Percentiles rank a stretch among this genome's conserved stretches.
These are phyloP conservation scores for Pleodorina starrii DNA, from an alignment of 139 green algal genomes.

Conservation along the genomic window DNA sequence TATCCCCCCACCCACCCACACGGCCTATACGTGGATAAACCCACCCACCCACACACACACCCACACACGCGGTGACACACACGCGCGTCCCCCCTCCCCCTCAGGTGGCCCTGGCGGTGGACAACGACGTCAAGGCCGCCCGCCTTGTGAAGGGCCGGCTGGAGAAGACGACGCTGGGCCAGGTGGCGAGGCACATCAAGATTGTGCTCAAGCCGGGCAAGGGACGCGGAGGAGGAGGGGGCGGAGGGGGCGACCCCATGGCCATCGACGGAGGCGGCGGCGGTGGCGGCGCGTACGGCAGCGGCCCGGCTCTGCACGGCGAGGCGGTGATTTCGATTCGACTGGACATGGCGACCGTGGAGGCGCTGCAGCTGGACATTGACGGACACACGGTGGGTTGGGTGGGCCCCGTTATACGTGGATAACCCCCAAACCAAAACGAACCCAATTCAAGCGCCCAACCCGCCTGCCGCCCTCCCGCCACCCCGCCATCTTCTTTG, in stretches of 20 bases:
- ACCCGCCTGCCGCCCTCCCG: too few relatives aligned
- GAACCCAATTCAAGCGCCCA: too few relatives aligned
- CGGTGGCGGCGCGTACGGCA: constrained; percentile 25
- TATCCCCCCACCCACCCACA: too few relatives aligned
- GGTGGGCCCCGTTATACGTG: too few relatives aligned
- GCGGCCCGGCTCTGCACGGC: constrained; percentile 30
- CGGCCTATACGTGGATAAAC: too few relatives aligned
- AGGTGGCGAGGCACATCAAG: constrained; percentile 80
- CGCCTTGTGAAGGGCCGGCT: constrained; percentile 94
- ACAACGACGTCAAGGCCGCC: constrained; percentile 82
- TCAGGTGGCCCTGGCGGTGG: constrained; percentile 77
- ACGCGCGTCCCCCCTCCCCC: too few relatives aligned
- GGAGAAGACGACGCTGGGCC: constrained; percentile 90
- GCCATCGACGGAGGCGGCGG: neutral
- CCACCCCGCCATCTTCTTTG: too few relatives aligned
- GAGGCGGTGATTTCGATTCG: constrained; percentile 68
- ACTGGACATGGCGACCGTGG: constrained; percentile 79
- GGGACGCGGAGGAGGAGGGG: too few relatives aligned
- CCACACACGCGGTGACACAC: too few relatives aligned
- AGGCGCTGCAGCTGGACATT: constrained; percentile 86
- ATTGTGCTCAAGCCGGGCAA: constrained; percentile 60
- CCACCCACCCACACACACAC: too few relatives aligned
- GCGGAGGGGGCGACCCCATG: neutral
- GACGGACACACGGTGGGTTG: constrained; percentile 66
- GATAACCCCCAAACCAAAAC: too few relatives aligned